Conservation (phyloP, 257 asterid species). For the Fraxinus cuspidata region DNA sequence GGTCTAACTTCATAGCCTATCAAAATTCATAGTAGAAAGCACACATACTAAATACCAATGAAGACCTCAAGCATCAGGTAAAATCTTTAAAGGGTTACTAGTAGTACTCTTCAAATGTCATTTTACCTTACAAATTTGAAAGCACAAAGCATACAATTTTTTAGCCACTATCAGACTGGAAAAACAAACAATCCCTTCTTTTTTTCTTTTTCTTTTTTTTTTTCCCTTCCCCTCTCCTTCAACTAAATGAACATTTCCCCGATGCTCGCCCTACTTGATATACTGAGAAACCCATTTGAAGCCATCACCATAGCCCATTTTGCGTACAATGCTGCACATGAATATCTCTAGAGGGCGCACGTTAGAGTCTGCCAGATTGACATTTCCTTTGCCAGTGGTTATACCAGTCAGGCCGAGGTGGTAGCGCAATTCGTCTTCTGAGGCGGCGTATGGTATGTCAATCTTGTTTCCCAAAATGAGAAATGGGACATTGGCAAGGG, state of each 20-base stretch:
- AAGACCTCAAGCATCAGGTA: not conserved
- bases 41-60: too few species aligned
- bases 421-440: conserved; percentile 24
- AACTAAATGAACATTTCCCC: not conserved
- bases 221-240: not conserved
- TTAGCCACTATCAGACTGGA: not conserved
- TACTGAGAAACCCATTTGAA: conserved; percentile 26
- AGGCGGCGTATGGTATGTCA: conserved; percentile 26
- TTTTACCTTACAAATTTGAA: not conserved
- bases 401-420: conserved; percentile 27
- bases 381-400: conserved; percentile 29
- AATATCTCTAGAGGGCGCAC: conserved; percentile 26
- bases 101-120: not conserved
- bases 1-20: too few species aligned
- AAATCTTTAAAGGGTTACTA: not conserved
- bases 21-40: too few species aligned
- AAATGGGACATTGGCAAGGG: conserved; percentile 23
- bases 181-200: not conserved
- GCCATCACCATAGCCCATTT: conserved; percentile 23
- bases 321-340: conserved; percentile 29
- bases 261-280: conserved; percentile 4
- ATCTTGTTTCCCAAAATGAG: conserved; percentile 27
- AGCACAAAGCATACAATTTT: not conserved
- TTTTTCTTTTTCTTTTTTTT: too few species aligned
- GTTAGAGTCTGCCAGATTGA: conserved; percentile 19